Evolutionary conservation across 2,329 filamentous ascomycete genomes (phyloP), one percentile per base, ranked within the genome.

Genomic region (Fusarium austroafricanum): DNA sequence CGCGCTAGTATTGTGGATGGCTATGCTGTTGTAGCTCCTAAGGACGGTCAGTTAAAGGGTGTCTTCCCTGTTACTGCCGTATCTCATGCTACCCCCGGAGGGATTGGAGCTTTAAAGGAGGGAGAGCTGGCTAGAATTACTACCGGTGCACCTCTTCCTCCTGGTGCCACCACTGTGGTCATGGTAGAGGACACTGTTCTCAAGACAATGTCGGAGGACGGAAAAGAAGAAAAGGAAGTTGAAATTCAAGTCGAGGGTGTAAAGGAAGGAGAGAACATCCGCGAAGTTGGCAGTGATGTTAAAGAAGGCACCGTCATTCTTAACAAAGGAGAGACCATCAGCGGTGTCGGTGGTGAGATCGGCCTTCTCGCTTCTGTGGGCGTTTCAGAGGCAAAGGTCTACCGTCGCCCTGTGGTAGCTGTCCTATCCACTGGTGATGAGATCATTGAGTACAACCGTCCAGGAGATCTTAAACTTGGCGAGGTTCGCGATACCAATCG

Each of bases 1-100:
- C 86, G 94, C 60, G 96, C 96, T 18, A 98, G 95, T 75, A 98
- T 97, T 39, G 96, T 99, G 1, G 96, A 99, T 77, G 96, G 96
- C 2, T 99, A 99, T 75, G 96, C 96, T 4, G 87, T 97, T 1
- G 89, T 94, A 37, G 90, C 88, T 8, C 85, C 86, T 53, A 80
- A 81, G 29, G 83, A 88, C 39, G 88, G 86, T 1, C 88, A 86
- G 47, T 86, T 92, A 47, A 92, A 91, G 72, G 94, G 95, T 0
- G 81, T 90, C 1, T 98, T 96, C 75, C 94, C 95, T 1, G 95
- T 99, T 15, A 89, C 91, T 1, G 90, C 92, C 1, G 85, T 98
- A 14, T 96, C 94, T 0, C 94, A 97, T 76, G 96, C 96, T 12
- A 87, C 93, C 17, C 88, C 93, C 0, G 87, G 90, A 1, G 87